Percentiles rank a stretch among this genome's conserved stretches.
phyloP scores from a whole-genome alignment of 805 yeast genomes.

The Clavispora phyllophila region DNA sequence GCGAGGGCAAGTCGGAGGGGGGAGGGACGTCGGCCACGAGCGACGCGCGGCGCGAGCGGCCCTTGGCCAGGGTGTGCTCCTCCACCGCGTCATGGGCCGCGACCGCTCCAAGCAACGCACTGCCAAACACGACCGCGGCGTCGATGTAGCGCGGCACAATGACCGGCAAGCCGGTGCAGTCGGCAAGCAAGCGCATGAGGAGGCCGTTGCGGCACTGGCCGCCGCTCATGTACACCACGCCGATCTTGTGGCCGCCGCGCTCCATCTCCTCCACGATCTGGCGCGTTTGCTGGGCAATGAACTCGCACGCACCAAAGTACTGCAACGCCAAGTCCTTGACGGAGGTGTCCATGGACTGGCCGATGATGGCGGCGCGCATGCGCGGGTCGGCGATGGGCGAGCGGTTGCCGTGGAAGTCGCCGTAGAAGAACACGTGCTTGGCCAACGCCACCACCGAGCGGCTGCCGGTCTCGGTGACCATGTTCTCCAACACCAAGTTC shows the following conservation, averaged over 20 bases:
- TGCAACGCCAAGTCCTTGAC: slow-evolving; percentile 79
- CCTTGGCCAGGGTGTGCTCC: slow-evolving; percentile 29
- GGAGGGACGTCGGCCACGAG: slow-evolving; percentile 22
- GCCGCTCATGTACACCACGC: slow-evolving; percentile 83
- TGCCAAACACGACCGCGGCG: slow-evolving; percentile 94
- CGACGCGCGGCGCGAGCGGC: slow-evolving; percentile 33
- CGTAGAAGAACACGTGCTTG: slow-evolving; percentile 84
- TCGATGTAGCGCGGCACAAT: slow-evolving; percentile 93
- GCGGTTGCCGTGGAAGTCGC: slow-evolving; percentile 94
- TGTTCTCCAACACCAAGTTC: slow-evolving; percentile 65
- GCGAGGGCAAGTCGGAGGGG: slow-evolving; percentile 32
- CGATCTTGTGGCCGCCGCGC: slow-evolving; percentile 69
- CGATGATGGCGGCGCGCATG: slow-evolving; percentile 90
- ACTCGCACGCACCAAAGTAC: slow-evolving; percentile 93
- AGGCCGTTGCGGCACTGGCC: slow-evolving; percentile 94
- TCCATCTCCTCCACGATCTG: slow-evolving; percentile 89
- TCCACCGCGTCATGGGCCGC: slow-evolving; percentile 67
- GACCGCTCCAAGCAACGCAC: slow-evolving; percentile 91
- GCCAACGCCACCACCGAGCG: slow-evolving; percentile 79
- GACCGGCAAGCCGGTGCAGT: slow-evolving; percentile 87
- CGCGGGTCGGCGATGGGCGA: slow-evolving; percentile 95
- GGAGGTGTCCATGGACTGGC: slow-evolving; percentile 86
- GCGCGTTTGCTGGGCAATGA: slow-evolving; percentile 94
- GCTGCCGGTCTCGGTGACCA: slow-evolving; percentile 51
- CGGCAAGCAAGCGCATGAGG: slow-evolving; percentile 84